A percentile compares a stretch with the other conserved stretches of the same genome.
Conservation (phyloP, 2,329 filamentous ascomycete genomes). For the Aspergillus ustus region DNA sequence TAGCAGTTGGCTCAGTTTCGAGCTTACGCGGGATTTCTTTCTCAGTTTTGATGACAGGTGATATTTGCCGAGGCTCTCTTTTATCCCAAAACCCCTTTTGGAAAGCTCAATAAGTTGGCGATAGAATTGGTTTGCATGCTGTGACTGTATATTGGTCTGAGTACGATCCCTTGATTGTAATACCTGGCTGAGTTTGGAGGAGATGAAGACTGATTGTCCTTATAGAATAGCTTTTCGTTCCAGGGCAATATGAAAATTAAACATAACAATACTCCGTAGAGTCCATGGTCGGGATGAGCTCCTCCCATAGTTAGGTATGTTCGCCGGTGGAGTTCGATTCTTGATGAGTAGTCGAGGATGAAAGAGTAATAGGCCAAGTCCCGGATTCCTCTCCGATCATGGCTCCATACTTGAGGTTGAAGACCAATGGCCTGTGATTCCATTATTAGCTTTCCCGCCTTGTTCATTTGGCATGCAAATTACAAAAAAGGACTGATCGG, state of each 20-base stretch:
- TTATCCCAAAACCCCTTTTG: not conserved
- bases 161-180: not conserved
- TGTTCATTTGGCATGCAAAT: too few relatives aligned
- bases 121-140: not conserved
- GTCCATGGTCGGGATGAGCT: too few relatives aligned
- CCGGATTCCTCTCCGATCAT: too few relatives aligned
- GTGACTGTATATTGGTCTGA: not conserved
- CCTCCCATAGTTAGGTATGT: too few relatives aligned
- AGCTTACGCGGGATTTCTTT: constrained; percentile 87
- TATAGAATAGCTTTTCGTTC: not conserved
- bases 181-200: not conserved
- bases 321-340: too few relatives aligned
- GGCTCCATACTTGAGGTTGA: too few relatives aligned
- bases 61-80: not conserved
- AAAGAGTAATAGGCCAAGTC: too few relatives aligned
- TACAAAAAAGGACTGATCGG: not conserved
- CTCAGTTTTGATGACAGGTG: constrained; percentile 56
- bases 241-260: not conserved
- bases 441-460: too few relatives aligned
- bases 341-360: too few relatives aligned
- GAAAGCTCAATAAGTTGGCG: not conserved
- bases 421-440: too few relatives aligned
- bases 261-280: not conserved
- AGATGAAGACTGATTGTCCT: not conserved
- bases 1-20: constrained; percentile 96